Conservation (phyloP, 2,329 filamentous ascomycete species). For the Emmonsiellopsis sp. region DNA sequence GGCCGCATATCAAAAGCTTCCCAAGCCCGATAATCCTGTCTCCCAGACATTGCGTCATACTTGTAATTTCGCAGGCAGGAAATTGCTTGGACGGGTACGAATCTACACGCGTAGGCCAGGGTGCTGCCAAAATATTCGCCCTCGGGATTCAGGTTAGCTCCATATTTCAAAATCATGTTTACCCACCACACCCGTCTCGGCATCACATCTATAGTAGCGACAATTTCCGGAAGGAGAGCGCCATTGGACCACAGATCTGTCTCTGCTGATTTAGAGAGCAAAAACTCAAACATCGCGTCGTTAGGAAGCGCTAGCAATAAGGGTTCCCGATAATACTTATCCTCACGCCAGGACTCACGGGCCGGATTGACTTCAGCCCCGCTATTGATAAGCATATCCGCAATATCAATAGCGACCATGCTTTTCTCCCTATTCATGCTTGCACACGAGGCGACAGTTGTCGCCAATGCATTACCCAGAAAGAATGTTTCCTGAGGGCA, state of each 20-base stretch:
- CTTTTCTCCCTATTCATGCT: neutral
- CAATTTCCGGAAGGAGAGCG: neutral
- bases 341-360: too few species aligned
- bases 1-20: neutral
- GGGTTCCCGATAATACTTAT: too few species aligned
- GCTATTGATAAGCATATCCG: conserved; percentile 1
- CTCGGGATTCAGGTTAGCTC: conserved; percentile 7
- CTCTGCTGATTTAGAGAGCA: neutral
- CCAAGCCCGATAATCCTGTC: neutral
- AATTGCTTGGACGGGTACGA: neutral
- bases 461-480: neutral
- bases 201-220: too few species aligned
- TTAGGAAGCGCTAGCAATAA: neutral
- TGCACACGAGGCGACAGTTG: neutral
- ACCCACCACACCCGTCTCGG: neutral
- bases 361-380: conserved; percentile 2
- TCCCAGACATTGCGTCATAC: neutral
- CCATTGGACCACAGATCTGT: neutral
- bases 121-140: neutral
- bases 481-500: too few species aligned
- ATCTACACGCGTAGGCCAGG: neutral
- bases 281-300: neutral
- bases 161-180: conserved; percentile 7
- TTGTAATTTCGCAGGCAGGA: neutral
- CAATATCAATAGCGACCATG: neutral